phyloP scores from a whole-genome alignment of 176 grass and related monocot species.

The Pontederia crassipes region DNA sequence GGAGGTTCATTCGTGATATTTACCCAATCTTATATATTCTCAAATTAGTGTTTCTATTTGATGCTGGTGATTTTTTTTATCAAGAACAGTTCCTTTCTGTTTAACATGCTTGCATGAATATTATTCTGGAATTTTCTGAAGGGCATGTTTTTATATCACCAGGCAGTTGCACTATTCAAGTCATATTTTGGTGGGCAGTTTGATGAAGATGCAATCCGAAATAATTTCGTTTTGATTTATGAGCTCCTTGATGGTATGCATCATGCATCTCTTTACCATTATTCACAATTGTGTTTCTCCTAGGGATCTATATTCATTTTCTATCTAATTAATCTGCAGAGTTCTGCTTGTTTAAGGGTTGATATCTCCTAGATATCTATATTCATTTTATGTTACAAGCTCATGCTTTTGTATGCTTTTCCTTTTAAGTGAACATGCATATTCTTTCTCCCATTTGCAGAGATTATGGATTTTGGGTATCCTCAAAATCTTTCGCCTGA shows the following conservation, averaged over 20 bases:
- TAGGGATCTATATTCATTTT: too few relatives aligned
- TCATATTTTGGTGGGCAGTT: constrained; percentile 96
- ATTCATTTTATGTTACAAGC: not conserved
- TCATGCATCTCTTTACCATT: not conserved
- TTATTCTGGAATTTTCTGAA: too few relatives aligned
- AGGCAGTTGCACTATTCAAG: constrained; percentile 95
- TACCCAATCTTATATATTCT: too few relatives aligned
- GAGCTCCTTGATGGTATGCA: constrained; percentile 98
- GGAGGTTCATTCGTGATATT: too few relatives aligned
- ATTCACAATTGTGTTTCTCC: too few relatives aligned
- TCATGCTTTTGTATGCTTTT: not conserved
- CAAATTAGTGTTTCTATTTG: too few relatives aligned
- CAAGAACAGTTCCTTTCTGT: too few relatives aligned
- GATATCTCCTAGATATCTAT: too few relatives aligned
- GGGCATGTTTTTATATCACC: constrained; percentile 22
- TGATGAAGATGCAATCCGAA: constrained; percentile 98
- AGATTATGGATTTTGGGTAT: constrained; percentile 99
- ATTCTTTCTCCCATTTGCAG: constrained; percentile 39
- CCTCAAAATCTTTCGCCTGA: constrained; percentile 98
- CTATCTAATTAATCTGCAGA: too few relatives aligned
- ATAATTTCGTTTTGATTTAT: constrained; percentile 99
- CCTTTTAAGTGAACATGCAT: not conserved
- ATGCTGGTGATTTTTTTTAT: too few relatives aligned
- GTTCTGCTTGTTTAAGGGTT: too few relatives aligned
- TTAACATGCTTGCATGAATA: too few relatives aligned